Base-by-base conservation (phyloP, 495 filamentous ascomycete genomes). In the Annulohypoxylon stygium region DNA sequence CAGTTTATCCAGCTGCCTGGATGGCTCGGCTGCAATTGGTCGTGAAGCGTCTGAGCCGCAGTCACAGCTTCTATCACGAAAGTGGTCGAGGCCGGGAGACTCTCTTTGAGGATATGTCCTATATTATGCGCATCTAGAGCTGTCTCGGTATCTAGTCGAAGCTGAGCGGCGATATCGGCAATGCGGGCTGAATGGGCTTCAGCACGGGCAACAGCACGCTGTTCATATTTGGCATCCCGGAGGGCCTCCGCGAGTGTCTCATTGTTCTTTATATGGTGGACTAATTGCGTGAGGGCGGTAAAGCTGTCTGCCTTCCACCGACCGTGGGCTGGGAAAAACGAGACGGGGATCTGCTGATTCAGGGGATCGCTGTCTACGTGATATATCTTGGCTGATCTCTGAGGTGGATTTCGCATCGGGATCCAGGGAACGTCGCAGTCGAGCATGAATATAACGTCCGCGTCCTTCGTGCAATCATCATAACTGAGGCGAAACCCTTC, bases 371-470 rank as follows among this genome's bases (percentile, higher is more conserved):
- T 79, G 76, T 93, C 91, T 45, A 93, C 81, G 68, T 93, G 90
- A 60, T 90, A 87, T 25, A 93, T 87, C 68, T 86, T 86, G 7
- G 90, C 86, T 3, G 80, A 69, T 16, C 83, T 85, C 8, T 82
- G 88, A n/a, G 67, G 82, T 47, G 61, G 79, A 55, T 76, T 82
- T 54, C 84, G 82, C 3, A 89, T 90, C 18, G 89, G 89, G 60
- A 93, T 89, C 89, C 90, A 93, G 3, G 91, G 91, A 3, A 93
- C 89, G 77, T 93, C 92, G 63, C 91, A 92, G 74, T 94, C 91
- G n/a, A 92, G 83, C 0, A 93, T 84, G 16, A 94, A 73, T 61
- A 94, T 93, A n/a, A 93, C 82, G 71, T 94, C 92, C 0, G 92
- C 90, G 5, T 88, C 88, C 55, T 81, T 84, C 64, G 92, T 90